Base-by-base conservation (phyloP, 140 eudicot genomes). In the Senecio squalidus region DNA sequence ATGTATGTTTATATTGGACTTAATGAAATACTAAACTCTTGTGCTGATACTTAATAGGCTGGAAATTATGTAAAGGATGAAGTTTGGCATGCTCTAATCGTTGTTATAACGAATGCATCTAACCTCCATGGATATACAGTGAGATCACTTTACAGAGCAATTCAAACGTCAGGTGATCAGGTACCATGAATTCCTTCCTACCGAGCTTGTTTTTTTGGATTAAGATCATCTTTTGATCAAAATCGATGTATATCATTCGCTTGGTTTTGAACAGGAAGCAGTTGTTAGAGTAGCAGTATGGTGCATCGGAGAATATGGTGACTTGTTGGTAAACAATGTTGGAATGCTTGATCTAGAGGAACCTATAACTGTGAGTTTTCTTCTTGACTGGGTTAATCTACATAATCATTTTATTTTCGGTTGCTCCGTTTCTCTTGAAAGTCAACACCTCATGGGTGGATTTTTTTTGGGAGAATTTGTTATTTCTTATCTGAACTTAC, bases 281-380 rank as follows among this genome's bases (percentile, higher is more conserved):
- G 94, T 87, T 66, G 92, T 84, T 58, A 82, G 91, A 72, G 96
- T 93, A 51, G 93, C 94, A 7, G 88, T 93, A 60, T 93, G 99
- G 99, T 93, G 99, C 78, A 88, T 88, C 47, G 99, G 99, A 38
- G 99, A 93, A 82, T 93, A 88, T 52, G 96, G 96, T 74, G 99
- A 93, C 29, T 79, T 93, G 85, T 74, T 93, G 87, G 83, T 93
- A 39, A 76, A 86, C 79, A 82, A 72, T 73, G 68, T 64, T 58
- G 93, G 96, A 60, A 55, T 76, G 89, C 93, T 93, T 63, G 89
- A 74, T 73, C 50, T 73, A n/a, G 96, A 93, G 83, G 96, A 93
- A 66, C 95, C 95, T 47, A 68, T 84, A 68, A 84, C 89, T 56
- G 99, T 92, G 68, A 92, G 98, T 81, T 71, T 34, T 21, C 24